Evolutionary conservation across 345 rosid species (phyloP).

Genomic region (Pistacia atlantica): DNA sequence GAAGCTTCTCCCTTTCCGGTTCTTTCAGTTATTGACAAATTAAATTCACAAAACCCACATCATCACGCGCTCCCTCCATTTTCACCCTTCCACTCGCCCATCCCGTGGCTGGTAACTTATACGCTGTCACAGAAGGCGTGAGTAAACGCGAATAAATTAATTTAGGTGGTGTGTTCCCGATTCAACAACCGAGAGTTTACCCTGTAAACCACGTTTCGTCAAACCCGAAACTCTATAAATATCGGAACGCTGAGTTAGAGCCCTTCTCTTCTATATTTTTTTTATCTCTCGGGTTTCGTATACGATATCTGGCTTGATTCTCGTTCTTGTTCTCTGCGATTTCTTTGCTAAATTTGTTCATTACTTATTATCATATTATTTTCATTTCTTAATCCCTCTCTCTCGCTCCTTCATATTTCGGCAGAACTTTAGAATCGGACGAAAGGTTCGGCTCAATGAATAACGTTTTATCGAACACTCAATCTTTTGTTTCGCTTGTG

Average conservation of each 20-base stretch:
- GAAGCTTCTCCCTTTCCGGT: background rate
- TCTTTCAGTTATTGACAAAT: conserved; percentile 25
- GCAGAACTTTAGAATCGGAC: background rate
- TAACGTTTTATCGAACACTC: background rate
- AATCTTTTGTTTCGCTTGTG: background rate
- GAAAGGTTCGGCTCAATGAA: conserved; percentile 1
- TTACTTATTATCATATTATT: too few species aligned
- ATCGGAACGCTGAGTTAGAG: background rate
- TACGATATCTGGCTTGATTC: conserved; percentile 29
- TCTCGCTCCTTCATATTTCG: background rate
- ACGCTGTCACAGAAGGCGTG: background rate
- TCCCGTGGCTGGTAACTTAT: background rate
- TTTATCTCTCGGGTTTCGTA: conserved; percentile 13
- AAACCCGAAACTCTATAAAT: conserved; percentile 36
- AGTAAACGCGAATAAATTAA: background rate
- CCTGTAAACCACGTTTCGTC: conserved; percentile 31
- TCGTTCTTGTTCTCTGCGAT: conserved; percentile 35
- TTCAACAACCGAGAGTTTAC: conserved; percentile 35
- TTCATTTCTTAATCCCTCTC: background rate
- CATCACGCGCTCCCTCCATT: conserved; percentile 6
- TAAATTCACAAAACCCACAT: background rate
- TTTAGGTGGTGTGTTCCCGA: conserved; percentile 22
- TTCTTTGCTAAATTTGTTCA: conserved; percentile 14
- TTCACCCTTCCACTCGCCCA: too few species aligned
- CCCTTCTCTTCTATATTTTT: background rate